Conservation (phyloP, 2,329 filamentous ascomycete species). For the Colletotrichum theobromicola region DNA sequence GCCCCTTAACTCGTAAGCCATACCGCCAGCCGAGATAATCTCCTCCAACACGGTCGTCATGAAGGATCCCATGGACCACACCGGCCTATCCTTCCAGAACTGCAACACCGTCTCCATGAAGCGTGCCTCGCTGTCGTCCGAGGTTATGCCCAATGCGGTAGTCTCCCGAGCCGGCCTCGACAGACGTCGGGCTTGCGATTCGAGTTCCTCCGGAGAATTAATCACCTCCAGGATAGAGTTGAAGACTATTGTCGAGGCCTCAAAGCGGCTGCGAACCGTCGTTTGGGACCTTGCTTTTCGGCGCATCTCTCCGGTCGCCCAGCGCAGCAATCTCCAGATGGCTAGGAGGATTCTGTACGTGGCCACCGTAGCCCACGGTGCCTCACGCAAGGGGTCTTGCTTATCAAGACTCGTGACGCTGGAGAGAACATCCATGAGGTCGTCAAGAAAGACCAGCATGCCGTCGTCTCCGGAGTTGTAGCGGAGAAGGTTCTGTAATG, state of each 20-base stretch:
- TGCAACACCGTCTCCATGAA: conserved; percentile 20
- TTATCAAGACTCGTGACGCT: conserved; percentile 13
- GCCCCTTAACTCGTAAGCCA: neutral
- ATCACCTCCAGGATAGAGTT: conserved; percentile 28
- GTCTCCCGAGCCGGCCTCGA: neutral
- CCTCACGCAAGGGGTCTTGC: conserved; percentile 25
- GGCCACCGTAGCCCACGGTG: conserved; percentile 33
- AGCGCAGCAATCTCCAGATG: conserved; percentile 32
- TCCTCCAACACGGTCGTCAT: conserved; percentile 24
- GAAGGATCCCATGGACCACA: conserved; percentile 21
- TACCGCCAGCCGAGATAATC: conserved; percentile 7
- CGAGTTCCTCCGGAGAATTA: neutral
- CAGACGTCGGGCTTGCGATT: neutral
- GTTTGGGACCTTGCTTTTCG: conserved; percentile 21
- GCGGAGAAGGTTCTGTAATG: conserved; percentile 26
- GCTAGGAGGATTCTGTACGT: conserved; percentile 33
- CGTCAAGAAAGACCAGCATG: conserved; percentile 31
- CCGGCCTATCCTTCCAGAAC: conserved; percentile 22
- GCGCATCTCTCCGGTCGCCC: conserved; percentile 30
- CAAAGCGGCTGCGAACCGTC: conserved; percentile 23
- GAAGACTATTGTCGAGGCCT: conserved; percentile 28
- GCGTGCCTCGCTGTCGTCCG: conserved; percentile 17
- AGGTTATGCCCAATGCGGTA: neutral
- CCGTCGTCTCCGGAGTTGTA: conserved; percentile 30
- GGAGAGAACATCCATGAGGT: conserved; percentile 25